Evolutionary conservation across 768 basidiomycete genomes (phyloP).

Genomic region (Nevesoporus exiguus): DNA sequence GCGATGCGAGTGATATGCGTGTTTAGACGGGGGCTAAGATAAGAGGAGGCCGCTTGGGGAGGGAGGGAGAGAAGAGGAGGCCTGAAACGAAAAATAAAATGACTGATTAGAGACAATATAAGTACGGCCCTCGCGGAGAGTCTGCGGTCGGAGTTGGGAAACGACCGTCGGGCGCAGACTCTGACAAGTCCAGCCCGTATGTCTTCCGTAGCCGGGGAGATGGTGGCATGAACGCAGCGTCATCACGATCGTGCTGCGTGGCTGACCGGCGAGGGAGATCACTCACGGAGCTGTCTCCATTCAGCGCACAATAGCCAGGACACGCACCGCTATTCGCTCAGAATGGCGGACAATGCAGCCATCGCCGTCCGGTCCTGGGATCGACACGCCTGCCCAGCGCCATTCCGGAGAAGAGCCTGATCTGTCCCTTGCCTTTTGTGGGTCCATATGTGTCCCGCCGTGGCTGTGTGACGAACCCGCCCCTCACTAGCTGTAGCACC

Average conservation of each 20-base stretch:
- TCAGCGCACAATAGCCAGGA: conserved; percentile 25
- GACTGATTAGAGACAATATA: conserved; percentile 22
- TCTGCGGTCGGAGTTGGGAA: conserved; percentile 32
- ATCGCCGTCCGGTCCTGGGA: conserved; percentile 9
- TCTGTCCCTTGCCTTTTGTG: conserved; percentile 32
- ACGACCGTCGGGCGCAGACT: conserved; percentile 15
- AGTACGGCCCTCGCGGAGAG: conserved; percentile 29
- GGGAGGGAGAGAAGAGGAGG: conserved; percentile 13
- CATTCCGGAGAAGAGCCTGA: conserved; percentile 1
- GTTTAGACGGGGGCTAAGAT: conserved; percentile 34
- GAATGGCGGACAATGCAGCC: conserved; percentile 30
- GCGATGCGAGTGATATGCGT: conserved; percentile 29
- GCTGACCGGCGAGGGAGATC: background rate
- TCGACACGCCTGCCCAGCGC: conserved; percentile 13
- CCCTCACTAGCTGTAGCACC: background rate
- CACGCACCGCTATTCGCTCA: conserved; percentile 20
- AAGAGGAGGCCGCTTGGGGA: conserved; percentile 15
- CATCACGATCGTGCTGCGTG: background rate
- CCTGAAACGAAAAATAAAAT: conserved; percentile 28
- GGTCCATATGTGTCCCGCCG: conserved; percentile 41
- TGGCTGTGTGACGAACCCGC: conserved; percentile 33
- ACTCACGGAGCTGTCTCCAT: conserved; percentile 13
- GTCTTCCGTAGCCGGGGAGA: background rate
- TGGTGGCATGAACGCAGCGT: background rate
- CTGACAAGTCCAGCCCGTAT: conserved; percentile 15